Percentiles rank a stretch among this genome's conserved stretches.
These are phyloP conservation scores for Edaphochlamys debaryana DNA, from an alignment of 139 green algal genomes.

Conservation along the genomic window DNA sequence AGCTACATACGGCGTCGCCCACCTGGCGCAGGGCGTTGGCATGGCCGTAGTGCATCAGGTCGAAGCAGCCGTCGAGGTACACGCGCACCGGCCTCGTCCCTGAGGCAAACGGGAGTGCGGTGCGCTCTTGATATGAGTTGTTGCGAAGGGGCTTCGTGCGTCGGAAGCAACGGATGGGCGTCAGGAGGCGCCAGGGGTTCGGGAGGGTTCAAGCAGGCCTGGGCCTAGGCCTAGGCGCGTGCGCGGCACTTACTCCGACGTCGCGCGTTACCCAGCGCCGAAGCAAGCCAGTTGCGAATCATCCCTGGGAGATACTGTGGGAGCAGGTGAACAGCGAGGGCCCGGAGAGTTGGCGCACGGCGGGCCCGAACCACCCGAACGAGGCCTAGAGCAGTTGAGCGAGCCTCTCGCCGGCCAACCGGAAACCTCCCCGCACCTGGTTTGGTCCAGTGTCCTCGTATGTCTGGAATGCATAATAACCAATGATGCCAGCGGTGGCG, in stretches of 20 bases:
- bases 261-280: constrained; percentile 71
- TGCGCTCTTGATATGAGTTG: too few relatives aligned
- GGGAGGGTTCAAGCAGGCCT: too few relatives aligned
- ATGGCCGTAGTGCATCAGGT: constrained; percentile 99
- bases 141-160: too few relatives aligned
- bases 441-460: constrained; percentile 56
- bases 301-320: constrained; percentile 92
- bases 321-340: constrained; percentile 83
- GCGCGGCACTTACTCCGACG: constrained; percentile 67
- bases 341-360: too few relatives aligned
- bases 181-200: too few relatives aligned
- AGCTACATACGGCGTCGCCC: background rate
- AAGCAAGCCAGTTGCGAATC: constrained; percentile 83
- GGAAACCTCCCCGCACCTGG: constrained; percentile 54
- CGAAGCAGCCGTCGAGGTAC: constrained; percentile 99
- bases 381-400: too few relatives aligned
- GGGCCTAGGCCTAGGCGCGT: background rate
- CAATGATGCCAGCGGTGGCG: background rate
- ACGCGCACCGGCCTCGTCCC: constrained; percentile 85
- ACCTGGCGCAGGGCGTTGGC: constrained; percentile 96
- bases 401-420: too few relatives aligned
- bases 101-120: too few relatives aligned
- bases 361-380: too few relatives aligned
- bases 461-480: constrained; percentile 39
- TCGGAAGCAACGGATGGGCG: too few relatives aligned